Evolutionary conservation across 2,329 filamentous ascomycete species (phyloP), one percentile per base, ranked within the genome.

Genomic region (Xylaria sp.): DNA sequence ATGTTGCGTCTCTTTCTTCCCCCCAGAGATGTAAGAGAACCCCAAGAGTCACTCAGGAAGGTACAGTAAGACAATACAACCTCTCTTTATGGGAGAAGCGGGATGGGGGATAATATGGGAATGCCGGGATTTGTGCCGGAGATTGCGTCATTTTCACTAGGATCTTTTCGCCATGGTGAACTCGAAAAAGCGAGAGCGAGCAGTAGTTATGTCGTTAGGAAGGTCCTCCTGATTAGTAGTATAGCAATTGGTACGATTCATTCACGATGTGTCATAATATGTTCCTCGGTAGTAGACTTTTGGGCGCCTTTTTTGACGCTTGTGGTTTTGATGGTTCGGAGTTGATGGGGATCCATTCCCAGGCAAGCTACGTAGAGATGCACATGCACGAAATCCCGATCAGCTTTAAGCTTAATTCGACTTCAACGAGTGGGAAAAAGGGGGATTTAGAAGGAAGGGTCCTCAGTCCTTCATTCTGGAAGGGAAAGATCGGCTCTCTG

Each of bases 71-170:
- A 30, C 23, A 30, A 5, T 30, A 30, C 23, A 30, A 30, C 23
- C 23, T 30, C 23, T 30, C 23, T 30, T 30, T 30, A 30, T 30
- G 23, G 23, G 23, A 30, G 23, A 30, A 30, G 23, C 23, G 42
- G 3, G 42, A 46, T 46, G 42, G 55, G 16, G 34, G 19, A 44
- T 50, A 56, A 5, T 39, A 39, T 42, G 23, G 13, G 18, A 46
- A 16, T 60, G 58, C 58, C 55, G 59, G 56, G 59, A 63, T 56
- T 63, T 37, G 58, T 59, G 54, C 61, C 59, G 58, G 58, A 34
- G 18, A 63, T 61, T 61, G 56, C 61, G 58, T 57, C 62, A 64
- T 64, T 63, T 60, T 58, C 52, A 18, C 23, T 11, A 18, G 52
- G 52, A 42, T 50, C n/a, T 23, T 34, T 52, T 57, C 37, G 37